Evolutionary conservation across 768 basidiomycete genomes (phyloP).

Genomic region (Hysterangium stoloniferum): DNA sequence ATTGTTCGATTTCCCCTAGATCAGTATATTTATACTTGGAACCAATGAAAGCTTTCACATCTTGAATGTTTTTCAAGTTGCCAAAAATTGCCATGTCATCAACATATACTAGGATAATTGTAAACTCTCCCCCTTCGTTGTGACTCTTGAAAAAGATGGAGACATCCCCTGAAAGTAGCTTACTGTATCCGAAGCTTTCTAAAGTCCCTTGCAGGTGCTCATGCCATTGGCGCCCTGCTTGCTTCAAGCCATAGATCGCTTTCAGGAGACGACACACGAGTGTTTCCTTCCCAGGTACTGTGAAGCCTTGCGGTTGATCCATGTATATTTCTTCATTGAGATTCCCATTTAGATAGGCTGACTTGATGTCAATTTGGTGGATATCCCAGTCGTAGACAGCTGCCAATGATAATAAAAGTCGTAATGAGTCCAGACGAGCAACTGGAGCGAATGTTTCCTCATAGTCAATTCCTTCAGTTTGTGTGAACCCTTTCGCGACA

Average conservation of each 20-base stretch:
- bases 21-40: no score
- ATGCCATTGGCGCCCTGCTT: constrained; percentile 29
- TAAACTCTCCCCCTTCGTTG: no score
- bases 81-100: no score
- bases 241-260: constrained; percentile 31
- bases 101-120: no score
- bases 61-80: no score
- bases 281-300: constrained; percentile 8
- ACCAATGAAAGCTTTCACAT: no score
- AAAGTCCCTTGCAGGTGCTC: constrained; percentile 24
- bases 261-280: constrained; percentile 12
- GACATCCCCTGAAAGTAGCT: no score
- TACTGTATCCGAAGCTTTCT: constrained; percentile 20
- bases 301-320: constrained; percentile 18
- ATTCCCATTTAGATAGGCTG: constrained; percentile 23
- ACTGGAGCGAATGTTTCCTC: constrained; percentile 17
- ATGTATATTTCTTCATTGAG: constrained; percentile 29
- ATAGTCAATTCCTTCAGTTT: constrained; percentile 20
- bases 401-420: constrained; percentile 7
- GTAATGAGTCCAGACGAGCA: constrained; percentile 1
- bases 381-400: constrained; percentile 6
- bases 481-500: constrained; percentile 22
- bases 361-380: constrained; percentile 21
- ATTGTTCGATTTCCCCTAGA: no score
- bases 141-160: no score